Evolutionary conservation across 2,329 filamentous ascomycete genomes (phyloP).

Genomic region (Paecilomyces niveus): DNA sequence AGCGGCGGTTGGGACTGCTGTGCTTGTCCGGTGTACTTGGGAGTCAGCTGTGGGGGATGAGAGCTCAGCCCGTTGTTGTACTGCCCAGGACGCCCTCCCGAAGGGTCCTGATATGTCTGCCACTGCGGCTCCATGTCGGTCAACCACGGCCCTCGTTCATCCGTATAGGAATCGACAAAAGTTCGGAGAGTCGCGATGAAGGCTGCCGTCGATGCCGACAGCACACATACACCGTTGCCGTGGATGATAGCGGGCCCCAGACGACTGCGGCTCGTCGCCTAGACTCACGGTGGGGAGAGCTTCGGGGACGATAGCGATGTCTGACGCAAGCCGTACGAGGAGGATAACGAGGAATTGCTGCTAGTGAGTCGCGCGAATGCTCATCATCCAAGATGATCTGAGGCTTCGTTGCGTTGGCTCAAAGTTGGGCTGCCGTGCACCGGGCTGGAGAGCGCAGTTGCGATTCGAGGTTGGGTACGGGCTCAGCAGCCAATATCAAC

Average conservation of each 20-base stretch:
- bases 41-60: conserved; percentile 43
- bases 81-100: conserved; percentile 56
- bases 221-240: conserved; percentile 13
- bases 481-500: conserved; percentile 8
- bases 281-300: conserved; percentile 10
- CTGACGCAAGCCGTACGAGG: conserved; percentile 10
- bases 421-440: conserved; percentile 2
- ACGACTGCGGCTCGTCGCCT: conserved; percentile 22
- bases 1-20: conserved; percentile 46
- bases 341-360: conserved; percentile 9
- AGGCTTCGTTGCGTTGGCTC: conserved; percentile 2
- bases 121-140: conserved; percentile 53
- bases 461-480: conserved; percentile 9
- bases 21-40: conserved; percentile 42
- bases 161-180: conserved; percentile 3
- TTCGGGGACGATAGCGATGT: conserved; percentile 1
- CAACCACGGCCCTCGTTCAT: conserved; percentile 5
- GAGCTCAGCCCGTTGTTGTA: conserved; percentile 50
- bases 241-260: conserved; percentile 17
- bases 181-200: background rate
- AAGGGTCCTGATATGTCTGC: conserved; percentile 58
- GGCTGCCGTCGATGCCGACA: conserved; percentile 14
- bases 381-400: conserved; percentile 10
- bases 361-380: conserved; percentile 9
- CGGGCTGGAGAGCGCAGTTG: conserved; percentile 6